A percentile compares a stretch with the other conserved stretches of the same genome.
Evolutionary conservation across 139 green algal genomes (phyloP).

Genomic region (Mesotaenium endlicherianum): DNA sequence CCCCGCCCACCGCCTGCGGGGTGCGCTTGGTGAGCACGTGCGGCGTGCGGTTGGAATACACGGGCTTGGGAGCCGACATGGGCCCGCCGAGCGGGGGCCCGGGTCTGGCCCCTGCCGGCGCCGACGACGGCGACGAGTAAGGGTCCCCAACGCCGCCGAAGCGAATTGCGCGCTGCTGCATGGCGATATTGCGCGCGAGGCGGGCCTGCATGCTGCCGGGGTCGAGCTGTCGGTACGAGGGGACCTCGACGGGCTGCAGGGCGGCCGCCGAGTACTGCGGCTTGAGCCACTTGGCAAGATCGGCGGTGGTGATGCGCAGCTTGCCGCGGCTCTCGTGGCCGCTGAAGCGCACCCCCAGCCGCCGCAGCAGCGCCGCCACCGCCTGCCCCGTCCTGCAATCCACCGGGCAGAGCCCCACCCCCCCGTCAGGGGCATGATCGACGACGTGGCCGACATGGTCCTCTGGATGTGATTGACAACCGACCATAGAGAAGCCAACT

Average conservation of each 20-base stretch:
- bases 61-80: too few species aligned
- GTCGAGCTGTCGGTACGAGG: not conserved
- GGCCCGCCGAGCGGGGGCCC: too few species aligned
- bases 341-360: conserved; percentile 15
- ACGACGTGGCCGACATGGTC: too few species aligned
- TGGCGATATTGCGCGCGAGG: not conserved
- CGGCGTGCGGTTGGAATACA: too few species aligned
- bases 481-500: too few species aligned
- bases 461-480: too few species aligned
- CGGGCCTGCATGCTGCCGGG: not conserved
- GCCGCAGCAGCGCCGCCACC: conserved; percentile 26
- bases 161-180: conserved; percentile 26
- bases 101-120: too few species aligned
- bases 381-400: conserved; percentile 27
- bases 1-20: too few species aligned
- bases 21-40: too few species aligned
- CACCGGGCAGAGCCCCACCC: not conserved
- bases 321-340: conserved; percentile 14
- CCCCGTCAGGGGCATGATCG: too few species aligned
- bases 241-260: not conserved
- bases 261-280: not conserved
- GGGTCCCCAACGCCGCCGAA: too few species aligned
- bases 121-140: too few species aligned
- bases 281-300: conserved; percentile 15
- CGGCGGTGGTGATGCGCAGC: not conserved